phyloP scores from a whole-genome alignment of 345 rosid genomes.

The Schrenkiella parvula region DNA sequence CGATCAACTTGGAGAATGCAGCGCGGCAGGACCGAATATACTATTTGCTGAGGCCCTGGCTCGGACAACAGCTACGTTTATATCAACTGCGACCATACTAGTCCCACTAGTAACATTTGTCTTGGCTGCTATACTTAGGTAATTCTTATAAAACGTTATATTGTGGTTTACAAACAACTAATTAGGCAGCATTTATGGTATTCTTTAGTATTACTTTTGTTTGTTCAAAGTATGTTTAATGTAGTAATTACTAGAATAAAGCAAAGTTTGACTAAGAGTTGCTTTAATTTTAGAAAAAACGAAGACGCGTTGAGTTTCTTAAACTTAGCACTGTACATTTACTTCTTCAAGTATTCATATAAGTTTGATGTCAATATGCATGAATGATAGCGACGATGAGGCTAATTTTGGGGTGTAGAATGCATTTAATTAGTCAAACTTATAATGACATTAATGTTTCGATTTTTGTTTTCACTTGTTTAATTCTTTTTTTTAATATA shows the following conservation, averaged over 20 bases:
- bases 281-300: neutral
- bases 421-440: neutral
- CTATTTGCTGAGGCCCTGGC: neutral
- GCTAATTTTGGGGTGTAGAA: neutral
- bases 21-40: neutral
- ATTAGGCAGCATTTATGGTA: neutral
- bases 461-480: neutral
- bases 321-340: neutral
- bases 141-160: neutral
- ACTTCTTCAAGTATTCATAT: neutral
- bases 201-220: neutral
- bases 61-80: neutral
- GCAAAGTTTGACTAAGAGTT: neutral
- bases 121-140: neutral
- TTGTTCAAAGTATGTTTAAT: neutral
- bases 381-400: neutral
- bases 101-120: neutral
- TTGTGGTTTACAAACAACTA: neutral
- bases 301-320: neutral
- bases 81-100: neutral
- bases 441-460: neutral
- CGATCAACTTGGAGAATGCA: neutral
- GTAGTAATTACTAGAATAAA: neutral
- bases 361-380: neutral
- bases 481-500: neutral